Evolutionary conservation across 2,329 filamentous ascomycete species (phyloP).

Genomic region (Colletotrichum liaoningense): DNA sequence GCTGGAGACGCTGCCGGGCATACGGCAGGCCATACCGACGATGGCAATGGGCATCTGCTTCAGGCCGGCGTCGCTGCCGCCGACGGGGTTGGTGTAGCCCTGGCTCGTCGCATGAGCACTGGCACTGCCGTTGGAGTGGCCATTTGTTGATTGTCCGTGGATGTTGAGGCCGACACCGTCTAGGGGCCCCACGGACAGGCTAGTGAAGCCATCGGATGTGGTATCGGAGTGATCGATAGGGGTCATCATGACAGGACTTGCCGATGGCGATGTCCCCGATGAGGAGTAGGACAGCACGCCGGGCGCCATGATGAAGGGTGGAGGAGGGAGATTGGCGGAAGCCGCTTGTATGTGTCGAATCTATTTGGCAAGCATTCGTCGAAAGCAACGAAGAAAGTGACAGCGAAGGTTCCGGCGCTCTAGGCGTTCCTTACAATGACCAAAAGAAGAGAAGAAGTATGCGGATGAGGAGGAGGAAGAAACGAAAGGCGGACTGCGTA

Average conservation of each 20-base stretch:
- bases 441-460: not conserved
- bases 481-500: constrained; percentile 31
- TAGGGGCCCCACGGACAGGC: constrained; percentile 34
- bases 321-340: constrained; percentile 24
- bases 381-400: constrained; percentile 27
- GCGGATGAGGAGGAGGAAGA: constrained; percentile 11
- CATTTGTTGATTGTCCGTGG: constrained; percentile 27
- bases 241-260: constrained; percentile 37
- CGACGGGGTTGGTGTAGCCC: constrained; percentile 25
- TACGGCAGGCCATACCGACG: constrained; percentile 59
- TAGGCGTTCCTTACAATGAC: constrained; percentile 29
- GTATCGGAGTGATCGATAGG: constrained; percentile 36
- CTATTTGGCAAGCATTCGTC: constrained; percentile 32
- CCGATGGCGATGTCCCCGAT: constrained; percentile 36
- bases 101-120: constrained; percentile 20
- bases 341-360: constrained; percentile 23
- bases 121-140: constrained; percentile 32
- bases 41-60: constrained; percentile 57
- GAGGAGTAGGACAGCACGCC: constrained; percentile 36
- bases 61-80: constrained; percentile 35
- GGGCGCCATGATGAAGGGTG: constrained; percentile 35
- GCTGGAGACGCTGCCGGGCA: constrained; percentile 55
- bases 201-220: constrained; percentile 35
- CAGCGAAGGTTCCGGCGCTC: constrained; percentile 32
- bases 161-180: constrained; percentile 32